A percentile compares a stretch with the other conserved stretches of the same genome.
These are phyloP conservation scores for Aureobasidium pullulans DNA, from an alignment of 2,329 filamentous ascomycete genomes.

Conservation along the genomic window DNA sequence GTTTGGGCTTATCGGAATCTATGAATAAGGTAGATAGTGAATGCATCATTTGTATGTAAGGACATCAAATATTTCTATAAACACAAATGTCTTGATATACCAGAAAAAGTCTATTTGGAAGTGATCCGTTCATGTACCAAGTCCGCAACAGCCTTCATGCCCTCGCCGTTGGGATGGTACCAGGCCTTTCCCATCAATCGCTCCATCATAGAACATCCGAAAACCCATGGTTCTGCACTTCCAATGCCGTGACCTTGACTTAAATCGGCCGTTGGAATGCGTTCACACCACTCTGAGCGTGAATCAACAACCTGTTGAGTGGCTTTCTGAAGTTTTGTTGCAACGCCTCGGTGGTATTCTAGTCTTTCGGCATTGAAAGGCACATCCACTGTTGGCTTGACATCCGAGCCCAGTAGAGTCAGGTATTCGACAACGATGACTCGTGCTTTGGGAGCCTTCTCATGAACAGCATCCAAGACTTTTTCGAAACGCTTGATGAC, in stretches of 20 bases:
- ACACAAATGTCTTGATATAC: no score
- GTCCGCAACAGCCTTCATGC: background rate
- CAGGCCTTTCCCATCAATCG: background rate
- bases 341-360: background rate
- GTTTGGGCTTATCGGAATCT: background rate
- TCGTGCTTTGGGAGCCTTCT: background rate
- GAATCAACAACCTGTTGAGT: background rate
- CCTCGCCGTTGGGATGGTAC: background rate
- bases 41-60: background rate
- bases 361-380: background rate
- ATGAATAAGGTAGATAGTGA: background rate
- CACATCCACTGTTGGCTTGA: background rate
- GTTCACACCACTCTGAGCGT: background rate
- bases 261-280: background rate
- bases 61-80: no score
- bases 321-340: background rate
- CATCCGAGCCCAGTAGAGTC: background rate
- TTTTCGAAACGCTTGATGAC: background rate
- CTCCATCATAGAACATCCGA: background rate
- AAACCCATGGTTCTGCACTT: background rate
- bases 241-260: background rate
- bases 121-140: background rate
- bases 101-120: no score
- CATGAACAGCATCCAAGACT: background rate
- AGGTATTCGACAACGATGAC: conserved; percentile 1